A percentile compares a stretch with the other conserved stretches of the same genome.
phyloP scores from a whole-genome alignment of 768 basidiomycete genomes.

The Phylloporus sp. region DNA sequence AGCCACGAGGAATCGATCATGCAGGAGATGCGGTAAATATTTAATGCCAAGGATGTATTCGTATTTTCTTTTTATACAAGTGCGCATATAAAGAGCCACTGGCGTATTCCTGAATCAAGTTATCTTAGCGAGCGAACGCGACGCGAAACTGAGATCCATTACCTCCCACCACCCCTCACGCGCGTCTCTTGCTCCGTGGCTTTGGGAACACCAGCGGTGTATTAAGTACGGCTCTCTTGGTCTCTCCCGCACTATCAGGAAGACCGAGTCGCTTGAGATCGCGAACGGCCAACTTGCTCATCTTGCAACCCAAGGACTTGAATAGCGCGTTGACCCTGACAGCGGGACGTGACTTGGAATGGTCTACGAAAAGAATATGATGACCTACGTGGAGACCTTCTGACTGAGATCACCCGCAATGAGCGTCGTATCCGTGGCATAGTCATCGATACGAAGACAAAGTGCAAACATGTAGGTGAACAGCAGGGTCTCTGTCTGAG shows the following conservation, averaged over 20 bases:
- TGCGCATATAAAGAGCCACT: neutral
- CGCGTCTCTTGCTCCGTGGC: constrained; percentile 35
- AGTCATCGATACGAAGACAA: constrained; percentile 75
- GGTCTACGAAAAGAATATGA: neutral
- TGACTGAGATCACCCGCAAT: constrained; percentile 75
- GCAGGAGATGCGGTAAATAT: neutral
- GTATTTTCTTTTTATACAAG: neutral
- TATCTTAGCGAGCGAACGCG: neutral
- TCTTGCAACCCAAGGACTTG: constrained; percentile 75
- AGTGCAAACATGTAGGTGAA: constrained; percentile 78
- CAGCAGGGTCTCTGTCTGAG: constrained; percentile 64
- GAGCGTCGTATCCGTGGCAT: constrained; percentile 58
- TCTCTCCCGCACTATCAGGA: constrained; percentile 53
- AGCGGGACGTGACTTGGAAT: neutral
- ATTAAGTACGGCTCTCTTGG: constrained; percentile 67
- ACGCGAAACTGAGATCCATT: neutral
- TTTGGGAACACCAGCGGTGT: constrained; percentile 83
- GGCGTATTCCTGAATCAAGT: neutral
- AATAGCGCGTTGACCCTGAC: constrained; percentile 62
- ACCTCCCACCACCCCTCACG: constrained; percentile 7
- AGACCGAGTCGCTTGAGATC: constrained; percentile 71
- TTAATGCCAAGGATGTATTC: neutral
- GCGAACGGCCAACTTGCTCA: constrained; percentile 48
- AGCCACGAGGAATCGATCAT: neutral
- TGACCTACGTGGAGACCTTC: constrained; percentile 55